Conservation (phyloP, 202 grass and related monocot species). For the Bolboschoenoplectus hybrid region DNA sequence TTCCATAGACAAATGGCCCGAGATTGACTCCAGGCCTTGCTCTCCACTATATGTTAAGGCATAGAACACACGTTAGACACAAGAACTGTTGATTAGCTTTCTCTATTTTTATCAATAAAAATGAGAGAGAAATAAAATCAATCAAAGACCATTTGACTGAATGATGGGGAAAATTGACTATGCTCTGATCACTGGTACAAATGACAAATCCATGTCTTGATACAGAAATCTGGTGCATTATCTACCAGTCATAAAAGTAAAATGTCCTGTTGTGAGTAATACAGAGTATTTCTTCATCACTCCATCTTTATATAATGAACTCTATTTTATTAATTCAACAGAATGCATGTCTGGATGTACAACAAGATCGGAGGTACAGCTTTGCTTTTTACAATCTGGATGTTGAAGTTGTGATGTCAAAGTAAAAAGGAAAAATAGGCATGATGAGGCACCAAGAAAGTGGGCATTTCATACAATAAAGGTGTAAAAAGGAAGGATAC, state of each 20-base stretch:
- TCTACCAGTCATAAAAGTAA: background rate
- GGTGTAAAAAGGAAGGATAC: background rate
- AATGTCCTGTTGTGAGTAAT: background rate
- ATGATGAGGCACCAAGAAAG: background rate
- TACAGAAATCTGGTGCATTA: constrained; percentile 10
- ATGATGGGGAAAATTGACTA: background rate
- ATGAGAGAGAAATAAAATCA: background rate
- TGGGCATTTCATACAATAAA: background rate
- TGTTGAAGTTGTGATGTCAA: background rate
- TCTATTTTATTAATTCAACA: background rate
- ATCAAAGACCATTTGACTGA: background rate
- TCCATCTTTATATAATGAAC: background rate
- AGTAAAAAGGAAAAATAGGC: background rate
- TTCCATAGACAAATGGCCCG: constrained; percentile 74
- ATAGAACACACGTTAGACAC: background rate
- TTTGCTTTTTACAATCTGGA: background rate
- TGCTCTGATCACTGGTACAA: background rate
- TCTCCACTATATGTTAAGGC: constrained; percentile 68
- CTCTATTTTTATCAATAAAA: constrained; percentile 20
- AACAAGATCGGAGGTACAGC: background rate
- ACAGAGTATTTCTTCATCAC: background rate
- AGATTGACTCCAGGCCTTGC: constrained; percentile 67
- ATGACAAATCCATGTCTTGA: background rate
- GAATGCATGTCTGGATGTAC: background rate
- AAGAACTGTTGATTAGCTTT: constrained; percentile 19